Evolutionary conservation across 1,139 yeast genomes (phyloP).

Genomic region (Saccharomycopsis phalli): DNA sequence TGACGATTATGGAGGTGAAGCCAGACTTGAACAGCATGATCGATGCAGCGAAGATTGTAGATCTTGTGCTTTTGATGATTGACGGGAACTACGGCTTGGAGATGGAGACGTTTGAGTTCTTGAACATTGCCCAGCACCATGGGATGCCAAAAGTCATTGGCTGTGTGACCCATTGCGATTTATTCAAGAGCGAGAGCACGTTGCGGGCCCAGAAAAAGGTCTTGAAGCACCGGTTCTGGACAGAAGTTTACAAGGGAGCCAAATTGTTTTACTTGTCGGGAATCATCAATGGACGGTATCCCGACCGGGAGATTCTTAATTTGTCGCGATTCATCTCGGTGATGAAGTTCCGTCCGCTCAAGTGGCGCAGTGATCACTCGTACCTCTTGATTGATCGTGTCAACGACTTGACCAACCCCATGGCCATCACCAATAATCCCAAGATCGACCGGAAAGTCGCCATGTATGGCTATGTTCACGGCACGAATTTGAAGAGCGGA

Average conservation of each 20-base stretch:
- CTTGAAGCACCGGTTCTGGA: slow-evolving; percentile 94
- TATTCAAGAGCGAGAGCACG: slow-evolving; percentile 84
- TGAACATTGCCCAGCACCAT: slow-evolving; percentile 92
- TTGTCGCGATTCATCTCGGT: slow-evolving; percentile 89
- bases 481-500: slow-evolving; percentile 75
- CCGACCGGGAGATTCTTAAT: slow-evolving; percentile 91
- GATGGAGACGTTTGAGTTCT: slow-evolving; percentile 99
- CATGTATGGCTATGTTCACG: slow-evolving; percentile 88
- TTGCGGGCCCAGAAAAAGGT: slow-evolving; percentile 87
- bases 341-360: slow-evolving; percentile 95
- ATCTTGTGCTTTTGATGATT: slow-evolving; percentile 75
- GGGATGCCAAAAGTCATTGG: slow-evolving; percentile 98
- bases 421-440: slow-evolving; percentile 54
- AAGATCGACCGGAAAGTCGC: slow-evolving; percentile 88
- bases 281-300: slow-evolving; percentile 93
- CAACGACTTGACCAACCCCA: slow-evolving; percentile 94
- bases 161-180: slow-evolving; percentile 89
- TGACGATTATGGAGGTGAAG: slow-evolving; percentile 87
- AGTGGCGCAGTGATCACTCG: slow-evolving; percentile 99
- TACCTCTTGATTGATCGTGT: slow-evolving; percentile 85
- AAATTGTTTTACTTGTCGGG: slow-evolving; percentile 91
- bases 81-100: slow-evolving; percentile 98
- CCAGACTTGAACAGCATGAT: slow-evolving; percentile 94
- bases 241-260: slow-evolving; percentile 98
- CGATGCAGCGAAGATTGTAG: slow-evolving; percentile 93